A percentile compares a stretch with the other conserved stretches of the same genome.
Conservation (phyloP, 2,329 filamentous ascomycete species). For the Colletotrichum higginsianum region DNA sequence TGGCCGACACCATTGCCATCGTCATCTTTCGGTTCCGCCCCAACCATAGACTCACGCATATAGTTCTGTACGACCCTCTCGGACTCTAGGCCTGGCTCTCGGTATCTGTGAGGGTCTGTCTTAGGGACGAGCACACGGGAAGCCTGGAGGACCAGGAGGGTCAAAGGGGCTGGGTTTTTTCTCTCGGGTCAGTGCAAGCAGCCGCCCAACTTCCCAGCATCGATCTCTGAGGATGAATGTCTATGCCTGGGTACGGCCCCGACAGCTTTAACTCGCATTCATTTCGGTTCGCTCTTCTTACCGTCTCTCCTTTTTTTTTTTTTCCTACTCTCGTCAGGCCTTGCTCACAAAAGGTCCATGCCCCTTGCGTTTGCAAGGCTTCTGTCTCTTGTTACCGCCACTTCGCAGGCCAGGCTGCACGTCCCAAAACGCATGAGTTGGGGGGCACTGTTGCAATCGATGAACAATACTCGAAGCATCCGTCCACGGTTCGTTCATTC, state of each 20-base stretch:
- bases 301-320: slow-evolving; percentile 3
- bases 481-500: background rate
- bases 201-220: background rate
- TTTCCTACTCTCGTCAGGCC: background rate
- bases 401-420: background rate
- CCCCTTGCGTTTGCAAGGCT: background rate
- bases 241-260: slow-evolving; percentile 9
- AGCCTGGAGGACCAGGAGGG: background rate
- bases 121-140: background rate
- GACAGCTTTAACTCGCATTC: slow-evolving; percentile 13
- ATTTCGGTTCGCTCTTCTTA: slow-evolving; percentile 17
- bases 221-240: background rate
- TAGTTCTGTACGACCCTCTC: background rate
- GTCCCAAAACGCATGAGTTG: background rate
- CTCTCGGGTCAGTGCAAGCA: slow-evolving; percentile 11
- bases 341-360: background rate
- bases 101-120: background rate
- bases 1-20: slow-evolving; percentile 6
- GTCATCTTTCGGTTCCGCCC: background rate
- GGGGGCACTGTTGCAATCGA: background rate
- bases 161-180: background rate
- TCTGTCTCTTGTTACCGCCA: background rate
- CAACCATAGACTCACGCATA: background rate
- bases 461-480: slow-evolving; percentile 1
- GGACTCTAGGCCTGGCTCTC: background rate